Percentiles rank a stretch among this genome's conserved stretches.
phyloP scores from a whole-genome alignment of 2,329 filamentous ascomycete species.

The Trichoderma sp. region DNA sequence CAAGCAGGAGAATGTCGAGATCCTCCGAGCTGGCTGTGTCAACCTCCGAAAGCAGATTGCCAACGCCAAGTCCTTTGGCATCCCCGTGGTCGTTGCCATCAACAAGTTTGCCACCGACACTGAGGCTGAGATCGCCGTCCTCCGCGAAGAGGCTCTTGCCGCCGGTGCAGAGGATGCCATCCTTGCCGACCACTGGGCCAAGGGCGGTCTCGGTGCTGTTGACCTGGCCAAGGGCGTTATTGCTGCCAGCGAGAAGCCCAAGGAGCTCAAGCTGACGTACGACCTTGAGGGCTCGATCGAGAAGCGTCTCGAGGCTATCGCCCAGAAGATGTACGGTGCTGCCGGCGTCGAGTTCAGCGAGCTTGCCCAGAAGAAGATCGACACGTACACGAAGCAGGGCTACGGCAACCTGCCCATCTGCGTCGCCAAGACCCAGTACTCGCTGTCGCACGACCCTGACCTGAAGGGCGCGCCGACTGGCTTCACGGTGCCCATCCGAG shows the following conservation, averaged over 20 bases:
- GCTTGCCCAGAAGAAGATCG: slow-evolving; percentile 92
- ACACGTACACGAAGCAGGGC: slow-evolving; percentile 89
- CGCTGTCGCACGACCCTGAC: slow-evolving; percentile 85
- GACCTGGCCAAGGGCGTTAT: slow-evolving; percentile 88
- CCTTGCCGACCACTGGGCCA: slow-evolving; percentile 93
- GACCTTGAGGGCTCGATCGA: slow-evolving; percentile 76
- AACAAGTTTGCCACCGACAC: slow-evolving; percentile 97
- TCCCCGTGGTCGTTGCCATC: slow-evolving; percentile 94
- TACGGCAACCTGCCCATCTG: slow-evolving; percentile 94
- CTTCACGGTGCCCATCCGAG: slow-evolving; percentile 91
- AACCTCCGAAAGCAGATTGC: slow-evolving; percentile 95
- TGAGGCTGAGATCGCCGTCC: slow-evolving; percentile 83
- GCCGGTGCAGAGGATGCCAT: slow-evolving; percentile 95
- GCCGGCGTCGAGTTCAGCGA: slow-evolving; percentile 89
- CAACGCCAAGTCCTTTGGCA: slow-evolving; percentile 85
- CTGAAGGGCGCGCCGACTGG: slow-evolving; percentile 94
- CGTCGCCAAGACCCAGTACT: slow-evolving; percentile 98
- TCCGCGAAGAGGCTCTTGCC: slow-evolving; percentile 86
- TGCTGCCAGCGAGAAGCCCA: slow-evolving; percentile 77
- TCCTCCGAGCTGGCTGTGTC: slow-evolving; percentile 85
- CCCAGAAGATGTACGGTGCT: slow-evolving; percentile 92
- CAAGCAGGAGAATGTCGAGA: slow-evolving; percentile 88
- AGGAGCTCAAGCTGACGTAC: slow-evolving; percentile 88
- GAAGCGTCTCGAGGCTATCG: slow-evolving; percentile 88
- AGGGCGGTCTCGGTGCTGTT: slow-evolving; percentile 87